Evolutionary conservation across 2,329 filamentous ascomycete species (phyloP).

Genomic region (Colletotrichum sp.): DNA sequence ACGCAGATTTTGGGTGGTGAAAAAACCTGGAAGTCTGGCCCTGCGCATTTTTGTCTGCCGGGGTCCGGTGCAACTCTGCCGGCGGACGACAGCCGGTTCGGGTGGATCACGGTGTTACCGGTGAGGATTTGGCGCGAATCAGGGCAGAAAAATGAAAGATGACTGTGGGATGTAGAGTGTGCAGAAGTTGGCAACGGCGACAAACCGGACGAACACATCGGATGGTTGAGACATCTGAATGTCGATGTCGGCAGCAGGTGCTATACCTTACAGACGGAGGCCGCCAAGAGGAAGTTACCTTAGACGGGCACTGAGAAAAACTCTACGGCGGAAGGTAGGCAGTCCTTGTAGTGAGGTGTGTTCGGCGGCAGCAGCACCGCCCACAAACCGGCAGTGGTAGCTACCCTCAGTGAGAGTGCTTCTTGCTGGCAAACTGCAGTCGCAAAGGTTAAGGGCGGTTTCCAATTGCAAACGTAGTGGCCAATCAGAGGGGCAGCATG

Average conservation of each 20-base stretch:
- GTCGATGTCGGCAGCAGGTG: neutral
- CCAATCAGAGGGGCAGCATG: neutral
- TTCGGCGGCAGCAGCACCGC: neutral
- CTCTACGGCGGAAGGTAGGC: neutral
- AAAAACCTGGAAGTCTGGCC: slow-evolving; percentile 12
- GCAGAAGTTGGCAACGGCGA: neutral
- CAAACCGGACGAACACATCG: neutral
- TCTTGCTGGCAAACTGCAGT: neutral
- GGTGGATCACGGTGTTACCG: slow-evolving; percentile 9
- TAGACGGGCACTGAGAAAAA: neutral
- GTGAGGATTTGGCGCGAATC: slow-evolving; percentile 5
- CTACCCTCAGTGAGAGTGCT: neutral
- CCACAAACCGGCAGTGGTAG: neutral
- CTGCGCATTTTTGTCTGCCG: neutral
- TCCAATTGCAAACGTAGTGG: neutral
- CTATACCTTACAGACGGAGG: neutral
- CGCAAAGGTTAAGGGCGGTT: neutral
- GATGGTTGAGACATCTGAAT: neutral
- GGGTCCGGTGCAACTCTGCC: slow-evolving; percentile 12
- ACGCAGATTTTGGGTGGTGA: neutral
- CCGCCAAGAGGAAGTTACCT: neutral
- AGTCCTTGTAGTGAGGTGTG: neutral
- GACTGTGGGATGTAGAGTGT: neutral
- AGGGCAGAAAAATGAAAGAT: neutral
- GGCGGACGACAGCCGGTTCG: neutral